Percentiles rank a stretch among this genome's conserved stretches.
phyloP scores from a whole-genome alignment of 371 early-diverging fungal species.

The Syncephalastrum monosporum region DNA sequence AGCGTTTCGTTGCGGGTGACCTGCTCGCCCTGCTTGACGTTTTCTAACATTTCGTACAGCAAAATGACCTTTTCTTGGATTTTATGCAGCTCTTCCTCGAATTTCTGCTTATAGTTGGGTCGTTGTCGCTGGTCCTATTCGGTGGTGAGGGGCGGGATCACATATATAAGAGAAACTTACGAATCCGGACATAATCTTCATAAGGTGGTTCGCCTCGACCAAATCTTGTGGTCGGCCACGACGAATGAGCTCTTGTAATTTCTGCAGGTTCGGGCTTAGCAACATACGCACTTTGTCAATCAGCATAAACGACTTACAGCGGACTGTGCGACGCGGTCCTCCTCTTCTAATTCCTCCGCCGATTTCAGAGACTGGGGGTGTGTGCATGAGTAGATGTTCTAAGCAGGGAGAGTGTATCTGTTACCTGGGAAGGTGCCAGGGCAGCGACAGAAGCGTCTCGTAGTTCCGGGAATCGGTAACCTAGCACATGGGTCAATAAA shows the following conservation, averaged over 20 bases:
- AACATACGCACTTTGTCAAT: not conserved
- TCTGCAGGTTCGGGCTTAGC: slow-evolving; percentile 41
- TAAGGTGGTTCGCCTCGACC: slow-evolving; percentile 92
- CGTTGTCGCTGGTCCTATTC: slow-evolving; percentile 69
- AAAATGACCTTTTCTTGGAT: slow-evolving; percentile 77
- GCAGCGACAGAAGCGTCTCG: slow-evolving; percentile 24
- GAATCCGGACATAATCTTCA: slow-evolving; percentile 97
- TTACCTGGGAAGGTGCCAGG: slow-evolving; percentile 23
- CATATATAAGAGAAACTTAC: slow-evolving; percentile 40
- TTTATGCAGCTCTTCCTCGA: slow-evolving; percentile 77
- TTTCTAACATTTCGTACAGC: slow-evolving; percentile 78
- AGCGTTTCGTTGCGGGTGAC: slow-evolving; percentile 54
- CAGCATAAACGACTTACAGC: slow-evolving; percentile 56
- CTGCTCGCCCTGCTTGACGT: slow-evolving; percentile 58
- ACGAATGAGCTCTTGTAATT: slow-evolving; percentile 96
- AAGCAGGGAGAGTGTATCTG: not conserved
- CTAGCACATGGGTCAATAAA: slow-evolving; percentile 4
- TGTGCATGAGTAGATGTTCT: not conserved
- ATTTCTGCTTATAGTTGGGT: slow-evolving; percentile 86
- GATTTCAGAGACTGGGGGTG: slow-evolving; percentile 67
- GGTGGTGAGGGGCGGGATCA: not conserved
- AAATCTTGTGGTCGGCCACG: slow-evolving; percentile 94
- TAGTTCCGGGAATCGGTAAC: slow-evolving; percentile 30
- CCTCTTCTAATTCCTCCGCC: slow-evolving; percentile 92
- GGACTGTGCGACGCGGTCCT: slow-evolving; percentile 88